A percentile compares a stretch with the other conserved stretches of the same genome.
These are phyloP conservation scores for Colletotrichum noveboracense DNA, from an alignment of 2,329 filamentous ascomycete genomes.

Conservation along the genomic window DNA sequence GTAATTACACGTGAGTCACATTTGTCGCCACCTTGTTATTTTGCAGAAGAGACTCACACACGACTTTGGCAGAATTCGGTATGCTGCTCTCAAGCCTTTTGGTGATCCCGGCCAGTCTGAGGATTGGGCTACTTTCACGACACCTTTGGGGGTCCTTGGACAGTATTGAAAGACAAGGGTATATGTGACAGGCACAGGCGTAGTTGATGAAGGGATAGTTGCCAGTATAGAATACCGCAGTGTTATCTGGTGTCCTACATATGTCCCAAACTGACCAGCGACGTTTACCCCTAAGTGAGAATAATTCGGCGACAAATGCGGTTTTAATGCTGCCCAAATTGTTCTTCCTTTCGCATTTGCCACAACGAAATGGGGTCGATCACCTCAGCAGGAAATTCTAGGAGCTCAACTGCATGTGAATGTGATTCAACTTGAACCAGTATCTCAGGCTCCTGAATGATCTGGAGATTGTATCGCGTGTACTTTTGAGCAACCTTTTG, in stretches of 20 bases:
- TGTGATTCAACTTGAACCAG: not conserved
- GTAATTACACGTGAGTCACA: constrained; percentile 41
- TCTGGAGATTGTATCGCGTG: not conserved
- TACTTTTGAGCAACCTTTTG: not conserved
- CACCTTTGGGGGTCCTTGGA: constrained; percentile 33
- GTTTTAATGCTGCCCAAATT: not conserved
- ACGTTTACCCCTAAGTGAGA: not conserved
- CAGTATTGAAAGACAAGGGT: not conserved
- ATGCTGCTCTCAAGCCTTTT: constrained; percentile 12
- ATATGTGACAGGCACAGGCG: not conserved
- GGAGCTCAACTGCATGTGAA: not conserved
- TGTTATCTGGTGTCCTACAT: not conserved
- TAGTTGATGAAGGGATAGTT: not conserved
- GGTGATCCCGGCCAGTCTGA: not conserved
- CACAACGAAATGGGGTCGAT: not conserved
- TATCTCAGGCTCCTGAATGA: not conserved
- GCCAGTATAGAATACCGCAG: not conserved
- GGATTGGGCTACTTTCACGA: constrained; percentile 32
- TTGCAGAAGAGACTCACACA: not conserved
- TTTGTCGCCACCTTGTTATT: not conserved
- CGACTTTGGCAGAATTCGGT: not conserved
- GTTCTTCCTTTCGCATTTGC: not conserved
- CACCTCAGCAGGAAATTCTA: not conserved
- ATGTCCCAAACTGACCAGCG: not conserved
- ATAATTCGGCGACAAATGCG: not conserved